Evolutionary conservation across 1,284 basidiomycete species (phyloP), one percentile per base, ranked within the genome.

Genomic region (Microbotryum silenes-acaulis): DNA sequence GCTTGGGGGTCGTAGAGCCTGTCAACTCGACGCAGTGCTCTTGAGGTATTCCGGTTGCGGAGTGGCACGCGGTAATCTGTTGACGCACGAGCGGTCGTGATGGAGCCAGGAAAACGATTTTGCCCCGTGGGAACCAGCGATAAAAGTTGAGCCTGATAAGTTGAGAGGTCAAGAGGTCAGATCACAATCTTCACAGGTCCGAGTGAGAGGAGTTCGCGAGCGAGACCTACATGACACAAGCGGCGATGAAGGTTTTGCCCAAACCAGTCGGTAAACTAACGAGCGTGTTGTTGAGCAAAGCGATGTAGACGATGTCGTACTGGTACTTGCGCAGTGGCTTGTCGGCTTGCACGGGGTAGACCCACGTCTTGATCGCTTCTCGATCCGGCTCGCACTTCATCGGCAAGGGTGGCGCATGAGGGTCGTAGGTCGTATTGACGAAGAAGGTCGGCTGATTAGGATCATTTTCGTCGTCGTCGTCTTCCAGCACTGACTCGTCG

Each of bases 191-290:
- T 90, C 92, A 69, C 92, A 93, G 12, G 92, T 77, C 33, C 48
- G 46, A 14, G 25, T 27, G 23, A 25, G 25, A 27, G 48, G 52
- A 27, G 27, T 33, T 42, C 27, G 16, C 14, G 31, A 46, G 49
- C 44, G n/a, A 10, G 23, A 56, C 64, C 25, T 18, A 73, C 89
- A 99, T 97, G 23, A 98, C 84, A 1, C 92, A 91, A 1, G 94
- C 93, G 1, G 96, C 96, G 63, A 99, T 89, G 72, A 99, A 98
- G 0, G 96, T 98, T 79, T 99, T 99, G 23, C 96, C 96, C 7
- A 98, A 79, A 62, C 96, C 96, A 0, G 96, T 99, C 0, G 96
- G 96, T 14, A 98, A 78, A 1, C 92, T 89, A 25, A 97, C 93
- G 5, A 99, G 82, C 3, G 91, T 91, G 72, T 99, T 98, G 55